Conservation (phyloP, 2,329 filamentous ascomycete genomes). For the Alternaria panax region DNA sequence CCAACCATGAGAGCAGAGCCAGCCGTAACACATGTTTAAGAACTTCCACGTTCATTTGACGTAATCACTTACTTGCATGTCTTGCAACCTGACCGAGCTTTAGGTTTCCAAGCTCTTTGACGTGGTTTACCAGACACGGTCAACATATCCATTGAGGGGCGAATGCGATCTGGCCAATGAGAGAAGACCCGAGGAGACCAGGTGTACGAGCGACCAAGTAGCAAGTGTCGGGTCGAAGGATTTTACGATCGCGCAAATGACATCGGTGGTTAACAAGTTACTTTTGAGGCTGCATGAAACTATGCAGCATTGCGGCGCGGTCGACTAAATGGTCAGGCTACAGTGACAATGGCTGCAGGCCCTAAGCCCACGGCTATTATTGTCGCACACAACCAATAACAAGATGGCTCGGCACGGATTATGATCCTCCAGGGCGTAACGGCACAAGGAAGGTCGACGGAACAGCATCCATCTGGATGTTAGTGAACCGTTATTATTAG, state of each 20-base stretch:
- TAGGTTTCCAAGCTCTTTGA: slow-evolving; percentile 27
- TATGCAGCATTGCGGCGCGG: slow-evolving; percentile 13
- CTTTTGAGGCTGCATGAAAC: slow-evolving; percentile 10
- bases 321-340: slow-evolving; percentile 1
- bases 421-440: background rate
- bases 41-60: background rate
- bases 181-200: background rate
- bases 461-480: background rate
- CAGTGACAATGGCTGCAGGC: background rate
- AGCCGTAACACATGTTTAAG: background rate
- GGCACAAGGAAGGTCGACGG: background rate
- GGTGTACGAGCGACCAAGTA: slow-evolving; percentile 5
- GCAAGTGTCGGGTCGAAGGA: background rate
- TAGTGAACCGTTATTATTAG: background rate
- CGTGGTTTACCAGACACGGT: slow-evolving; percentile 17
- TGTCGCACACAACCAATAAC: background rate
- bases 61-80: slow-evolving; percentile 27
- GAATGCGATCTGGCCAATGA: background rate
- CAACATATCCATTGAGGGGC: slow-evolving; percentile 3
- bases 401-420: background rate
- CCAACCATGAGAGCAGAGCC: background rate
- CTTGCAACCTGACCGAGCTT: slow-evolving; percentile 25
- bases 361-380: background rate
- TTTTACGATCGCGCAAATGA: slow-evolving; percentile 14
- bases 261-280: background rate